These are phyloP conservation scores for Blastocystis sp. DNA, from an alignment of 352 stramenopile species.

Conservation along the genomic window DNA sequence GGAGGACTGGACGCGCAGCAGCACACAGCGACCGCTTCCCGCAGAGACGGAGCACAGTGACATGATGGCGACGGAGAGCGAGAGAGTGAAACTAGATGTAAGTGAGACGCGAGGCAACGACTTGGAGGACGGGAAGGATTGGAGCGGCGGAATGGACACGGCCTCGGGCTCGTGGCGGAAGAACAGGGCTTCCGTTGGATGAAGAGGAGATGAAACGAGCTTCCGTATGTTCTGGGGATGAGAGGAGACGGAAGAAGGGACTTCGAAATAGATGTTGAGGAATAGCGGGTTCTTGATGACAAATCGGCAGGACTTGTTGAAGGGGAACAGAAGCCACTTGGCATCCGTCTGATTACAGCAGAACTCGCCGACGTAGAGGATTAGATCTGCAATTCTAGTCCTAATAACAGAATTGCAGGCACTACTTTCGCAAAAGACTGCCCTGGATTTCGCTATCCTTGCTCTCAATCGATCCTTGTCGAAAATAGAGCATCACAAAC, in stretches of 20 bases:
- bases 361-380: background rate
- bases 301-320: constrained; percentile 33
- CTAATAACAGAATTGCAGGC: background rate
- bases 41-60: constrained; percentile 34
- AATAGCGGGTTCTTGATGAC: constrained; percentile 5
- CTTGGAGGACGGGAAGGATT: constrained; percentile 3
- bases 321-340: constrained; percentile 24
- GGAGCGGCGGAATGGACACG: background rate
- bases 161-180: background rate
- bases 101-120: background rate
- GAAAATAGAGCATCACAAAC: constrained; percentile 34
- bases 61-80: background rate
- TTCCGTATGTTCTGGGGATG: constrained; percentile 2
- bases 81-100: background rate
- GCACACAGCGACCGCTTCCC: background rate
- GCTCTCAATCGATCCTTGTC: constrained; percentile 3
- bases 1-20: constrained; percentile 1
- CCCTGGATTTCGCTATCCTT: background rate
- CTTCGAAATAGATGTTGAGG: constrained; percentile 34
- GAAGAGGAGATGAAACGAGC: constrained; percentile 9
- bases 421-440: constrained; percentile 12
- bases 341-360: constrained; percentile 3
- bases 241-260: background rate
- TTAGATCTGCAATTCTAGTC: background rate
- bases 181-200: constrained; percentile 1